Evolutionary conservation across 108 stramenopile genomes (phyloP).

Genomic region (Asterionellopsis glacialis): DNA sequence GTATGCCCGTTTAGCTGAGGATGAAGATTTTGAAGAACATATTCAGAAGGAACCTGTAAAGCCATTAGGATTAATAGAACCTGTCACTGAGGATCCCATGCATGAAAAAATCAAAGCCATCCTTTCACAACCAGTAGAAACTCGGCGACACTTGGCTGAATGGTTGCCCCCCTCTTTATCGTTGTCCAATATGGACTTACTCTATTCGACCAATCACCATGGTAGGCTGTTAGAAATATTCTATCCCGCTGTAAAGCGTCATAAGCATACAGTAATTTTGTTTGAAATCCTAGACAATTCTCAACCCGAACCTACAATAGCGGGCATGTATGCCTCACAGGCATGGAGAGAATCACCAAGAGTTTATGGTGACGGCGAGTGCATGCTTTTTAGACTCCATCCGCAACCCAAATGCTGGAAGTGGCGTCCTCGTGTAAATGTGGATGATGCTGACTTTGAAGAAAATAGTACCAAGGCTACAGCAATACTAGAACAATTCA

Average conservation of each 20-base stretch:
- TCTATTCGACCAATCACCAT: slow-evolving; percentile 75
- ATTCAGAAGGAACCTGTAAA: not conserved
- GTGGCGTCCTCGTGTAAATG: slow-evolving; percentile 46
- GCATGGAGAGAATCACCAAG: slow-evolving; percentile 53
- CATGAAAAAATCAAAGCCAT: slow-evolving; percentile 14
- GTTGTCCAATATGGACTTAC: slow-evolving; percentile 67
- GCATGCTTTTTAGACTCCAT: slow-evolving; percentile 69
- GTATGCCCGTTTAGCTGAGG: slow-evolving; percentile 39
- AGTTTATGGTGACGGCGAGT: slow-evolving; percentile 76
- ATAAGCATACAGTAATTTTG: slow-evolving; percentile 64
- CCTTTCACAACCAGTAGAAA: slow-evolving; percentile 41
- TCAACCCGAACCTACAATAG: slow-evolving; percentile 26
- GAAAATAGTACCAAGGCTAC: slow-evolving; percentile 5
- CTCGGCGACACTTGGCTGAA: slow-evolving; percentile 52
- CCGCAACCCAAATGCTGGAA: slow-evolving; percentile 69
- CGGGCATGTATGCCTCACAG: slow-evolving; percentile 81
- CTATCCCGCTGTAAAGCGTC: slow-evolving; percentile 41
- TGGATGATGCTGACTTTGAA: slow-evolving; percentile 7
- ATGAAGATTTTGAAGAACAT: slow-evolving; percentile 13
- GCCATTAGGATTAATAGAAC: slow-evolving; percentile 34
- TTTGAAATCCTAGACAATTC: slow-evolving; percentile 46
- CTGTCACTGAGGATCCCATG: slow-evolving; percentile 4
- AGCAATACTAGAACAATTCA: slow-evolving; percentile 69
- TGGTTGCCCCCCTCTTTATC: slow-evolving; percentile 70
- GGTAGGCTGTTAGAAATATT: slow-evolving; percentile 67